Conservation (phyloP, 2,329 filamentous ascomycete genomes). For the Colletotrichum sp. region DNA sequence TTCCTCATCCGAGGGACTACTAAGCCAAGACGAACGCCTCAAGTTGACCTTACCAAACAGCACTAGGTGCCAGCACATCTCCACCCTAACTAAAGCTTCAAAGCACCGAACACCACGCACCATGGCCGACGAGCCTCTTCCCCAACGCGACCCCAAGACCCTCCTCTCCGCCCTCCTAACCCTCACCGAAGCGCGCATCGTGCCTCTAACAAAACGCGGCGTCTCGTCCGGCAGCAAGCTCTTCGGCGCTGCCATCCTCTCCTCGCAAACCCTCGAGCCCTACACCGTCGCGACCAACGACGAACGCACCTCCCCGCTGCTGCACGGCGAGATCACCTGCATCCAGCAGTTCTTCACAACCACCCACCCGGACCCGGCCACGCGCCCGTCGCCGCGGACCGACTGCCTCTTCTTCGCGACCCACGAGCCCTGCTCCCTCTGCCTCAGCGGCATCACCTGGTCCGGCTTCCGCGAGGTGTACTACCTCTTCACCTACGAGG, state of each 20-base stretch:
- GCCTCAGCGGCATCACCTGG: conserved; percentile 63
- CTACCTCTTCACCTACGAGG: conserved; percentile 64
- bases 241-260: conserved; percentile 61
- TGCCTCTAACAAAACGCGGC: conserved; percentile 55
- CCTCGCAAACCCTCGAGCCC: conserved; percentile 42
- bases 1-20: background rate
- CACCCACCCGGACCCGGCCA: conserved; percentile 34
- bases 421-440: conserved; percentile 64
- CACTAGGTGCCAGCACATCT: background rate
- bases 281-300: conserved; percentile 61
- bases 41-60: background rate
- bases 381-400: conserved; percentile 41
- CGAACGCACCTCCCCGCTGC: conserved; percentile 57
- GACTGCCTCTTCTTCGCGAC: conserved; percentile 65
- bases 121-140: conserved; percentile 21
- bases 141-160: conserved; percentile 18
- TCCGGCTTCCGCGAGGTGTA: conserved; percentile 61
- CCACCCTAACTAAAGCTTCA: background rate
- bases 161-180: conserved; percentile 45
- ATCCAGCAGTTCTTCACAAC: conserved; percentile 61
- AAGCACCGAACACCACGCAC: background rate
- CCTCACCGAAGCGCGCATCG: conserved; percentile 49
- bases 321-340: conserved; percentile 66
- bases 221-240: conserved; percentile 60
- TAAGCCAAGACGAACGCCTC: background rate